phyloP scores from a whole-genome alignment of 441 rosid genomes.

The Metrosideros polymorpha region DNA sequence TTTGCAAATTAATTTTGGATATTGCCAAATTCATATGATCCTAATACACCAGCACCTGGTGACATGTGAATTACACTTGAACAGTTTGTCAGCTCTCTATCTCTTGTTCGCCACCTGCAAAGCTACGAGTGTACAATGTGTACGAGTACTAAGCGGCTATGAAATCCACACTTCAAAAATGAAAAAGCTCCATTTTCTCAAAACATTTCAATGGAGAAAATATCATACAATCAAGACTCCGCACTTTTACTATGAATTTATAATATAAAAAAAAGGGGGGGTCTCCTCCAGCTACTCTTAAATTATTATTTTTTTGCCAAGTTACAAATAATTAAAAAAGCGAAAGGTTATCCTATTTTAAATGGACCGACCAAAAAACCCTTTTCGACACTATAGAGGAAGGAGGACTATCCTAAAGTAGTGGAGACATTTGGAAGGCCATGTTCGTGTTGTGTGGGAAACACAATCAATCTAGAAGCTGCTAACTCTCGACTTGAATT shows the following conservation, averaged over 20 bases:
- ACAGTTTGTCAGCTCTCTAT: not conserved
- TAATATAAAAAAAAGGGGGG: too few species aligned
- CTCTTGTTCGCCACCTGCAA: not conserved
- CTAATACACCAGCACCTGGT: rapidly evolving
- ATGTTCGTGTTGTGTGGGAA: not conserved
- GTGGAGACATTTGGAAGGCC: not conserved
- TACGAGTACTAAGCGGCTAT: not conserved
- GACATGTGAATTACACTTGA: not conserved
- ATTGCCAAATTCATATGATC: rapidly evolving
- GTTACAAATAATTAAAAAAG: too few species aligned
- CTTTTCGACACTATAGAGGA: not conserved
- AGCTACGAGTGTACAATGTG: not conserved
- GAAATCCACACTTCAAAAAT: not conserved
- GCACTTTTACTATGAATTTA: too few species aligned
- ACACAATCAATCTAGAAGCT: not conserved
- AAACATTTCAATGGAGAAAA: not conserved
- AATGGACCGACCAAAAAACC: not conserved
- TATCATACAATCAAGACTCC: too few species aligned
- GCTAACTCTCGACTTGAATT: not conserved
- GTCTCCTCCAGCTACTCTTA: too few species aligned
- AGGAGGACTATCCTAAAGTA: not conserved
- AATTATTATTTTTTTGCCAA: too few species aligned
- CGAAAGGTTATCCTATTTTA: not conserved
- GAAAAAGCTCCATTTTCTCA: not conserved
- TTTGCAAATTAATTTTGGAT: not conserved